A percentile compares a stretch with the other conserved stretches of the same genome.
These are phyloP conservation scores for Leucocoprinus leucothites DNA, from an alignment of 768 basidiomycete species.

Conservation along the genomic window DNA sequence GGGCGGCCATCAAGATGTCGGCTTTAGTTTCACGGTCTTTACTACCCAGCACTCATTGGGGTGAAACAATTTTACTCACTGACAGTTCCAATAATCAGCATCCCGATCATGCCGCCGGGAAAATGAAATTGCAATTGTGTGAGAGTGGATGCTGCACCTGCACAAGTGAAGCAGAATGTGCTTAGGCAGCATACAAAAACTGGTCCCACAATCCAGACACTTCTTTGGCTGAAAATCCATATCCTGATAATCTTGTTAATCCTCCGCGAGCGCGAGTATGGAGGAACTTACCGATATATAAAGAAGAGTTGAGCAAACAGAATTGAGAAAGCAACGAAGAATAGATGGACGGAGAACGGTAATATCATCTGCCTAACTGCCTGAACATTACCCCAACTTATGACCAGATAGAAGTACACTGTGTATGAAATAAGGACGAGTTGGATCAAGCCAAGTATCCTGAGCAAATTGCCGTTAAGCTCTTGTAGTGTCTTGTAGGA, in stretches of 20 bases:
- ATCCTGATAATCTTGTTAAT: slow-evolving; percentile 6
- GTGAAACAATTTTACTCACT: background rate
- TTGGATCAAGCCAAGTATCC: slow-evolving; percentile 18
- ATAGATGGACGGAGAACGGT: slow-evolving; percentile 13
- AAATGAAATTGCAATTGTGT: background rate
- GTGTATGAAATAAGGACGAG: slow-evolving; percentile 17
- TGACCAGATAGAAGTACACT: slow-evolving; percentile 20
- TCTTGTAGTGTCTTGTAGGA: background rate
- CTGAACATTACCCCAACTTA: slow-evolving; percentile 14
- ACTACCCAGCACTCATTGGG: no score
- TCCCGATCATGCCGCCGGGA: background rate
- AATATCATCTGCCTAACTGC: slow-evolving; percentile 10
- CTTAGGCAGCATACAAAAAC: slow-evolving; percentile 6
- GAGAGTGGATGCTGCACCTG: background rate
- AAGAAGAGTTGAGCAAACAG: slow-evolving; percentile 18
- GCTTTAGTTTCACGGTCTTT: background rate
- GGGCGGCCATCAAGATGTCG: slow-evolving; percentile 14
- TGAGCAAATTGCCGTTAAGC: background rate
- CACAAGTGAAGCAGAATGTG: slow-evolving; percentile 6
- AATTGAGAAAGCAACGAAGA: slow-evolving; percentile 14
- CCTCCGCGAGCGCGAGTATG: no score
- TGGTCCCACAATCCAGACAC: background rate
- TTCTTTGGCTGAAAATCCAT: slow-evolving; percentile 16
- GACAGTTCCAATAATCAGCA: background rate
- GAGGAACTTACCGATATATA: slow-evolving; percentile 9